Conservation (phyloP, 495 filamentous ascomycete genomes). For the Podospora anserina region DNA sequence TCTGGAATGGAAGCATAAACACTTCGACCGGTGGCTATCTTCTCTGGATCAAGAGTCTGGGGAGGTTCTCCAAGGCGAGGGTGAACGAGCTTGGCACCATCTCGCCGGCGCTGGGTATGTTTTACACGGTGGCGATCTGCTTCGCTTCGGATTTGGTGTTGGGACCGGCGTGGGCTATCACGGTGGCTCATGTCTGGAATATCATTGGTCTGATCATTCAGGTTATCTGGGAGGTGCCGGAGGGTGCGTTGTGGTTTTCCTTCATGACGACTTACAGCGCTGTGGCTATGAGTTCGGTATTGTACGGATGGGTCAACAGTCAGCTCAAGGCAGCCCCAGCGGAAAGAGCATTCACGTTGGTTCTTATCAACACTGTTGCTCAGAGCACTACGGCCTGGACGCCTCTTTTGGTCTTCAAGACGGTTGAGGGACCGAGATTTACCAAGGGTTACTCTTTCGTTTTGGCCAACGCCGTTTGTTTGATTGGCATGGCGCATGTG, state of each 20-base stretch:
- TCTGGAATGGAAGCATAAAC: constrained; percentile 46
- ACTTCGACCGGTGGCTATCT: constrained; percentile 40
- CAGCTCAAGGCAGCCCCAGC: constrained; percentile 29
- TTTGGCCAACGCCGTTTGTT: constrained; percentile 43
- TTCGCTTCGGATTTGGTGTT: constrained; percentile 45
- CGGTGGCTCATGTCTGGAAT: constrained; percentile 30
- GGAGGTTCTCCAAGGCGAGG: constrained; percentile 25
- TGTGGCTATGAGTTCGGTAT: constrained; percentile 33
- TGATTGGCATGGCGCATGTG: constrained; percentile 41
- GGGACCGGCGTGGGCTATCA: constrained; percentile 39
- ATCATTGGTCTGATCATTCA: constrained; percentile 33
- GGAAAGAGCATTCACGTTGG: constrained; percentile 31
- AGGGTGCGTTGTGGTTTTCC: constrained; percentile 47
- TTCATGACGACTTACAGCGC: constrained; percentile 37
- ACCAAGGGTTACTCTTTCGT: constrained; percentile 50
- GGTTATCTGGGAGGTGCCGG: constrained; percentile 45
- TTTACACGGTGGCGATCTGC: constrained; percentile 45
- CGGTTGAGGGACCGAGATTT: constrained; percentile 39
- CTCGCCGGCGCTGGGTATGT: constrained; percentile 41
- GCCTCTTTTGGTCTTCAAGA: constrained; percentile 41
- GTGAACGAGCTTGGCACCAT: constrained; percentile 36
- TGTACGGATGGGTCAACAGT: constrained; percentile 39
- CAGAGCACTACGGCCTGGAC: constrained; percentile 40
- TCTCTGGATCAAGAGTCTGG: constrained; percentile 38
- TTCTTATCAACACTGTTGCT: constrained; percentile 32